Conservation (phyloP, 345 rosid species). For the Clausena lansium region DNA sequence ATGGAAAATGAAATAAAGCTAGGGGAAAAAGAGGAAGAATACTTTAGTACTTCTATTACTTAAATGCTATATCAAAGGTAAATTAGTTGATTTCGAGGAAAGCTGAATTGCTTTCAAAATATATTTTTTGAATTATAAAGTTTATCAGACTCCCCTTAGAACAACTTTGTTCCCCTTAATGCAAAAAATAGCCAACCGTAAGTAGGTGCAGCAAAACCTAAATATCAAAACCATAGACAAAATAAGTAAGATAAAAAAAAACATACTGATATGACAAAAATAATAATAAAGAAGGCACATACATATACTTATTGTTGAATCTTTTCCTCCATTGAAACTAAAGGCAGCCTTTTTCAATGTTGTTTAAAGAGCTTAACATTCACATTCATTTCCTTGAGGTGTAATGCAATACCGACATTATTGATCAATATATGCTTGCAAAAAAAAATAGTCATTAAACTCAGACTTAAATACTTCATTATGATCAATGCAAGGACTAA, state of each 20-base stretch:
- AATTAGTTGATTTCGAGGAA: conserved; percentile 89
- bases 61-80: conserved; percentile 75
- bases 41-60: conserved; percentile 36
- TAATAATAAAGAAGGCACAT: neutral
- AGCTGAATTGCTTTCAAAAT: conserved; percentile 83
- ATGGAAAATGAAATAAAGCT: neutral
- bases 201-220: conserved; percentile 94
- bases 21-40: neutral
- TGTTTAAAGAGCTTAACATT: conserved; percentile 17
- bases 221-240: conserved; percentile 23
- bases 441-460: neutral
- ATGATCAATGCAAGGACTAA: neutral
- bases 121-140: conserved; percentile 77
- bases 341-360: conserved; percentile 92
- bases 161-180: conserved; percentile 52
- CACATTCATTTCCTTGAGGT: neutral
- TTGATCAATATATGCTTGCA: neutral
- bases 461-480: neutral
- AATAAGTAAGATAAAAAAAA: conserved; percentile 21
- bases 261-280: conserved; percentile 1
- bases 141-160: conserved; percentile 59
- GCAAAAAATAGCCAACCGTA: conserved; percentile 84
- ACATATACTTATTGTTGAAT: conserved; percentile 80
- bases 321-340: conserved; percentile 99
- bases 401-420: neutral